These are phyloP conservation scores for Beverwykella pulmonaria DNA, from an alignment of 495 filamentous ascomycete genomes.

Conservation along the genomic window DNA sequence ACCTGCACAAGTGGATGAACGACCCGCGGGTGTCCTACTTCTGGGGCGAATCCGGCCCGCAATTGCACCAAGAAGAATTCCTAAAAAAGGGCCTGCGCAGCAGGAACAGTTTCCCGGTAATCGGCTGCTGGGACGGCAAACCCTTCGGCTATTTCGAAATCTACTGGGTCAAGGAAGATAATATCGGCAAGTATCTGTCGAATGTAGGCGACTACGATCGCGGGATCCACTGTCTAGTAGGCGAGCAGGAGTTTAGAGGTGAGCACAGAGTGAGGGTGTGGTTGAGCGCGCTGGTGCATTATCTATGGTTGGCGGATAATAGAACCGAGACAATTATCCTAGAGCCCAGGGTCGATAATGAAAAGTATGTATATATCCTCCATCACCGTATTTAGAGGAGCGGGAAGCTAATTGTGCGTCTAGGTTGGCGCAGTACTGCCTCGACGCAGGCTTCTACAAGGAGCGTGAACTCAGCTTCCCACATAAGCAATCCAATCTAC, in stretches of 20 bases:
- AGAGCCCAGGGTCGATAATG: conserved; percentile 91
- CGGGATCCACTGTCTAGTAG: conserved; percentile 84
- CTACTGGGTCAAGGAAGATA: conserved; percentile 97
- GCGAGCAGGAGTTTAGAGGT: conserved; percentile 90
- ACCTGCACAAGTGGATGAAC: conserved; percentile 88
- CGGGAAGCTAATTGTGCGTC: conserved; percentile 8
- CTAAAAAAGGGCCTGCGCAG: conserved; percentile 64
- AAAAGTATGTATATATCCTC: conserved; percentile 62
- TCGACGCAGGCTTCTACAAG: conserved; percentile 79
- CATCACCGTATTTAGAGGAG: conserved; percentile 2
- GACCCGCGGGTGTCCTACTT: conserved; percentile 77
- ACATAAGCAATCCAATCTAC: conserved; percentile 88
- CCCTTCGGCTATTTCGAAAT: conserved; percentile 98
- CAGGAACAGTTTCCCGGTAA: conserved; percentile 82
- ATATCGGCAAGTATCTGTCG: conserved; percentile 66
- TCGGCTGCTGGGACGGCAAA: conserved; percentile 91
- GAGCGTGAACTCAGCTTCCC: conserved; percentile 86
- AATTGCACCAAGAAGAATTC: conserved; percentile 66
- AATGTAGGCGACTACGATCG: conserved; percentile 78
- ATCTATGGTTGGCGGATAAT: conserved; percentile 75
- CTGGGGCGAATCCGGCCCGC: conserved; percentile 75
- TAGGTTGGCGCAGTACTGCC: conserved; percentile 79
- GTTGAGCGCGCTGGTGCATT: conserved; percentile 84
- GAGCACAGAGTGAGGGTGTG: conserved; percentile 71
- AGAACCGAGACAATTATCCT: conserved; percentile 79